Base-by-base conservation (phyloP, 1,139 yeast species). In the Geotrichum klebahnii region DNA sequence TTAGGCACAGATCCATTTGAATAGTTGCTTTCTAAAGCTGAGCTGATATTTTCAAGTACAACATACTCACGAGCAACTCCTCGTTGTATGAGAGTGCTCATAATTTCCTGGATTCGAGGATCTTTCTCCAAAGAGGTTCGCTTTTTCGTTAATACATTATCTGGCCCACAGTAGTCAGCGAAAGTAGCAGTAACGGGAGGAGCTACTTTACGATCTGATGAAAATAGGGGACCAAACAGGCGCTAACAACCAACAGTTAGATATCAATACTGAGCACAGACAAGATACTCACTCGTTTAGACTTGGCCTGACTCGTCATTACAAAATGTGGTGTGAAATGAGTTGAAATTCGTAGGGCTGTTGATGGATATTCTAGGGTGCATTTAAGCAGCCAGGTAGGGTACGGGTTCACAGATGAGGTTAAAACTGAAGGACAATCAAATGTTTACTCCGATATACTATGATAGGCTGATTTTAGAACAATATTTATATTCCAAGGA, bases 1-100 rank as follows among this genome's bases (percentile, higher is more conserved):
- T 60, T 58, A n/a, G 53, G 55, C 2, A 60, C 53, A 43, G 63
- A 63, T 5, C 69, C 70, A 32, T 60, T 53, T n/a, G 68, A 60
- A 50, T 65, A 69, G 51, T 63, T 63, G 49, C 63, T 61, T 46
- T 58, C 55, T 16, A 67, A 55, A 2, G 68, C 70, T 9, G 58
- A 28, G 9, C 22, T 26, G 32, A 48, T 39, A 29, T 49, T 52
- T 35, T 52, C 55, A 10, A 37, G 26, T 10, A 39, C 16, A 22
- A 49, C 24, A n/a, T 8, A 2, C 3, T 52, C 55, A 14, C 28
- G 23, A 2, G 51, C 42, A 8, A 48, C 39, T 9, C 42, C 42
- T 5, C 12, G 32, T 5, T 20, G 33, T 16, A 14, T 23, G 23
- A 38, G 5, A 26, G 20, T 24, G 9, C n/a, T 5, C 20, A 16